Evolutionary conservation across 108 stramenopile species (phyloP).

Genomic region (Parmales sp.): DNA sequence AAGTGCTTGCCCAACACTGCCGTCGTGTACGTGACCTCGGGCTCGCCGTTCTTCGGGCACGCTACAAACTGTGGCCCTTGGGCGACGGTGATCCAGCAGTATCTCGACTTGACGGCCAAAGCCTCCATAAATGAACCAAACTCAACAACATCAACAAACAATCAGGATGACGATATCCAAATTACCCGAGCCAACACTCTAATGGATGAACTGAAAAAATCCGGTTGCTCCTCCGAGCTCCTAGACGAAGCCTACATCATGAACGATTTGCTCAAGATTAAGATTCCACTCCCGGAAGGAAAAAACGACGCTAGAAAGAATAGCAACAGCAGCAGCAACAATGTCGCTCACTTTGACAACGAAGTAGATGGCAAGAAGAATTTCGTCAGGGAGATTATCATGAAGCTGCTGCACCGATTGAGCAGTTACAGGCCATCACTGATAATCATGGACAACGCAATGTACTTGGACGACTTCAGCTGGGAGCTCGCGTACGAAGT

Average conservation of each 20-base stretch:
- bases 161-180: no score
- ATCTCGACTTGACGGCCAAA: background rate
- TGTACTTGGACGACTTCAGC: conserved; percentile 20
- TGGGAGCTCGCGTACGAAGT: conserved; percentile 20
- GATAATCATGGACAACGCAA: conserved; percentile 28
- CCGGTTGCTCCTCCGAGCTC: no score
- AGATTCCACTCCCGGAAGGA: background rate
- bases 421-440: background rate
- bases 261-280: background rate
- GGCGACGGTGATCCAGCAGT: background rate
- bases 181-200: no score
- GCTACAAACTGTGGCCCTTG: background rate
- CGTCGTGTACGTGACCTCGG: background rate
- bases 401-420: conserved; percentile 19
- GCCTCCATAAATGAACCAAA: no score
- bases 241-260: background rate
- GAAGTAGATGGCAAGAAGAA: conserved; percentile 9
- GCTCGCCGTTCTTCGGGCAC: conserved; percentile 1
- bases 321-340: no score
- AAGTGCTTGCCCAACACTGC: background rate
- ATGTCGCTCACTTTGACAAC: no score
- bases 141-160: no score
- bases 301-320: no score
- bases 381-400: background rate
- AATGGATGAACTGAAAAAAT: no score